Percentiles rank a stretch among this genome's conserved stretches.
phyloP scores from a whole-genome alignment of 371 early-diverging fungal species.

The Mucor racemosus region DNA sequence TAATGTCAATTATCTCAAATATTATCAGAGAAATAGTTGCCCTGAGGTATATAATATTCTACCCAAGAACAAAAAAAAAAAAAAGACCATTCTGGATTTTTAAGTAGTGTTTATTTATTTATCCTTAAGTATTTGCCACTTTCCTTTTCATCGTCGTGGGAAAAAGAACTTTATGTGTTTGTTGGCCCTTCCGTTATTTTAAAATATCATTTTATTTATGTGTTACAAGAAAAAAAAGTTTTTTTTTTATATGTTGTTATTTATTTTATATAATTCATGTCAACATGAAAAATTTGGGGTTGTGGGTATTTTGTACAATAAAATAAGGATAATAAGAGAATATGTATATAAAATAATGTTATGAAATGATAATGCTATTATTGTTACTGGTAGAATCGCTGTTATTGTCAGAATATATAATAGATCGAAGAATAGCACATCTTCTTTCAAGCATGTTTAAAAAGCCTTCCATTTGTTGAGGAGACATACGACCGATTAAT shows the following conservation, averaged over 20 bases:
- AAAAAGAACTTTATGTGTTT: background rate
- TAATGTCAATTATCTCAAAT: background rate
- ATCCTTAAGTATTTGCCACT: background rate
- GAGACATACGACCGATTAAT: constrained; percentile 27
- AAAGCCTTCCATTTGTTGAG: constrained; percentile 31
- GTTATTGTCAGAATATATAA: constrained; percentile 18
- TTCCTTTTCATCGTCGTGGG: background rate
- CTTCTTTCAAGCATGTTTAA: constrained; percentile 31
- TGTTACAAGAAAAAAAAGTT: constrained; percentile 2
- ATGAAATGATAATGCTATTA: constrained; percentile 8
- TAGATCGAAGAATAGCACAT: constrained; percentile 33
- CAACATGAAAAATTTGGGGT: constrained; percentile 9
- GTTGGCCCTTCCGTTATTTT: constrained; percentile 8
- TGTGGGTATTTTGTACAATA: constrained; percentile 8
- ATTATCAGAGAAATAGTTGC: background rate
- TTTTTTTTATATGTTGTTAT: background rate
- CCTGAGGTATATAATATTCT: background rate
- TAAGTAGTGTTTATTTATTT: background rate
- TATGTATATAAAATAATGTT: constrained; percentile 12
- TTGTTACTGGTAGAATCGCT: background rate
- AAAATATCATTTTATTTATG: constrained; percentile 8
- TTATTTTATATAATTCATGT: constrained; percentile 11
- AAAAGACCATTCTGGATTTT: constrained; percentile 7
- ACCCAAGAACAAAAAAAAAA: background rate
- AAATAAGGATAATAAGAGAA: background rate